phyloP scores from a whole-genome alignment of 768 basidiomycete species.

The Pleurotus tuoliensis region DNA sequence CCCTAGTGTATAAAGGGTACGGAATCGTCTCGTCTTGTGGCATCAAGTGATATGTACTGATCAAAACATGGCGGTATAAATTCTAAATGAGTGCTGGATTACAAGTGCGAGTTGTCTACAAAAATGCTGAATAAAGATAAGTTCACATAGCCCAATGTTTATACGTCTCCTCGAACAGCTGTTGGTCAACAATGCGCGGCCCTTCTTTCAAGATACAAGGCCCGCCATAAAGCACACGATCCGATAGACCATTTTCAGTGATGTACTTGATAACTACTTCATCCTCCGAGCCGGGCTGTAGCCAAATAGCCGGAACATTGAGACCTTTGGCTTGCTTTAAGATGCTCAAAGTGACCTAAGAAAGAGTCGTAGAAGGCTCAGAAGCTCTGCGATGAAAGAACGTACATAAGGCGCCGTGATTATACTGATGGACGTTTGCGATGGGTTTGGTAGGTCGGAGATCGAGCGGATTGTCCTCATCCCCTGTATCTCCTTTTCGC shows the following conservation, averaged over 20 bases:
- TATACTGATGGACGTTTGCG: slow-evolving; percentile 2
- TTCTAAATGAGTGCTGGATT: neutral
- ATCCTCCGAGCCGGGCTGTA: slow-evolving; percentile 5
- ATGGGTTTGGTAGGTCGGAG: slow-evolving; percentile 4
- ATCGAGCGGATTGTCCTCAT: neutral
- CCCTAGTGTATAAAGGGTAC: slow-evolving; percentile 3
- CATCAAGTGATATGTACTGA: neutral
- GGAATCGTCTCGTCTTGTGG: neutral
- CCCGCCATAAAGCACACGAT: slow-evolving; percentile 10
- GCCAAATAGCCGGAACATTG: neutral
- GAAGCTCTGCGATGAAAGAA: neutral
- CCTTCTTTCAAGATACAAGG: slow-evolving; percentile 18
- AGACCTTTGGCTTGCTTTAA: slow-evolving; percentile 1
- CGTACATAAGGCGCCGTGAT: neutral
- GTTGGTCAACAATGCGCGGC: slow-evolving; percentile 12
- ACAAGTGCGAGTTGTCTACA: neutral
- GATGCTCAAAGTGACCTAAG: neutral
- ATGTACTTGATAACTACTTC: slow-evolving; percentile 4
- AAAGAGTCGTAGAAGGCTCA: no score
- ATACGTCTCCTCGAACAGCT: slow-evolving; percentile 16
- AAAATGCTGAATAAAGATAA: neutral
- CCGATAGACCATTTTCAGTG: neutral
- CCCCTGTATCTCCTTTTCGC: slow-evolving; percentile 1
- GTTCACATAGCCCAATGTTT: slow-evolving; percentile 1
- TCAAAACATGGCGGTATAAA: neutral